Base-by-base conservation (phyloP, 352 stramenopile genomes). In the Pythium sukuiense region DNA sequence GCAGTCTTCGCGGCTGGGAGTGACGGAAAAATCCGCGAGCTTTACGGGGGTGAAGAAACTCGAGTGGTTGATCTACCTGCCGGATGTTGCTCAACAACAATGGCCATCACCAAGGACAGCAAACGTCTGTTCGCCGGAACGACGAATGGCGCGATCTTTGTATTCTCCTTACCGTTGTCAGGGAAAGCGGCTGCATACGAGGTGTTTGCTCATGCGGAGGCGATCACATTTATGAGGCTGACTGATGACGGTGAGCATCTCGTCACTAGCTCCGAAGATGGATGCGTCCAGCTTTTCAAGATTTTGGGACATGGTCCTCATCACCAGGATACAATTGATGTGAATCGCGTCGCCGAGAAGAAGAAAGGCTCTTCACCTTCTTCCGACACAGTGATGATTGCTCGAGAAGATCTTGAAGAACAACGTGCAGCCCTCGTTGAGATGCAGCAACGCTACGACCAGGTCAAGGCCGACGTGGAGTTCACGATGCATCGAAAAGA, bases 401-500 rank as follows among this genome's bases (percentile, higher is more conserved):
- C 83, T 26, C 69, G 81, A 2, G 88, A 96, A 32, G 88, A 96
- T 59, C 62, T 97, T 0, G 84, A 96, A 7, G 86, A 95, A 41
- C 80, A 79, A 32, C 67, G 77, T 8, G 63, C 76, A 13, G 72
- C 80, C 18, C 61, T 88, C 0, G 12, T 77, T 0, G 83, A 89
- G 29, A 79, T 92, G 56, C 74, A 87, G 13, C 85, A 94, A 65
- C 73, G 76, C 2, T 83, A 93, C 59, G 74, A 93, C 9, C 86
- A 95, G 69, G 76, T 94, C 9, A 88, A 92, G 43, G 81, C 85
- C 0, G 86, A 96, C 56, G 82, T 93, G 14, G 87, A 95, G 54
- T 96, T 95, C 59, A 81, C 81, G 8, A 62, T 95, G 26, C 86
- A 95, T 33, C 83, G 85, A 14, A 92, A 96, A 62, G 87, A 96